Percentiles rank a stretch among this genome's conserved stretches.
These are phyloP conservation scores for Coemansia sp. DNA, from an alignment of 192 early-diverging fungal genomes.

Conservation along the genomic window DNA sequence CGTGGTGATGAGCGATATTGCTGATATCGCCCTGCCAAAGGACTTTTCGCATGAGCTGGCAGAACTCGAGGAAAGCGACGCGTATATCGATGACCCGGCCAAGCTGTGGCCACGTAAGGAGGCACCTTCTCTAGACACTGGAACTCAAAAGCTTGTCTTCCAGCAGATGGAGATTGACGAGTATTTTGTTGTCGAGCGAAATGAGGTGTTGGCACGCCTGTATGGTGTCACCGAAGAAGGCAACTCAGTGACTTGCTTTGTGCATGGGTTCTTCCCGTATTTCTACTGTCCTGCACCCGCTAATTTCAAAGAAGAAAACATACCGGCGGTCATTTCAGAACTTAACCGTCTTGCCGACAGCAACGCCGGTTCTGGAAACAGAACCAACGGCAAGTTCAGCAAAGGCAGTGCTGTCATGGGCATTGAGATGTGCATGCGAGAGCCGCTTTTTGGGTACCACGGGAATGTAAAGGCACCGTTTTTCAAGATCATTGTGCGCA, in stretches of 20 bases:
- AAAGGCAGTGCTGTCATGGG: constrained; percentile 23
- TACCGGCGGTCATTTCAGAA: constrained; percentile 47
- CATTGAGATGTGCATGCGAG: constrained; percentile 71
- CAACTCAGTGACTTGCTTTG: constrained; percentile 88
- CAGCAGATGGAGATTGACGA: constrained; percentile 98
- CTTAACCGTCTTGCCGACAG: constrained; percentile 46
- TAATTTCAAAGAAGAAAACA: constrained; percentile 65
- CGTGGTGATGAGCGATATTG: constrained; percentile 12
- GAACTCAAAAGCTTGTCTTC: constrained; percentile 65
- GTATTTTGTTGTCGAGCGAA: constrained; percentile 55
- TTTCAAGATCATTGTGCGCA: constrained; percentile 69
- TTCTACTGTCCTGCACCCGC: constrained; percentile 92
- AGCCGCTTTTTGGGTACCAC: constrained; percentile 86
- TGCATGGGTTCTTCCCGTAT: constrained; percentile 88
- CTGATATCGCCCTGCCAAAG: constrained; percentile 26
- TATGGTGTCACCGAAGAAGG: constrained; percentile 89
- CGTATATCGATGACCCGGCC: constrained; percentile 26
- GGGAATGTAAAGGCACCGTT: constrained; percentile 79
- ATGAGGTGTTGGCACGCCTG: constrained; percentile 69
- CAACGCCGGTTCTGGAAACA: constrained; percentile 29
- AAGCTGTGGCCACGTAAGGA: constrained; percentile 29
- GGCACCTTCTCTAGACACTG: constrained; percentile 29
- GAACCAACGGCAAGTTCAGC: constrained; percentile 1
- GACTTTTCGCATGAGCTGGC: constrained; percentile 56
- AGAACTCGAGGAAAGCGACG: constrained; percentile 35